phyloP scores from a whole-genome alignment of 2,329 filamentous ascomycete species.

The Talaromyces sp. region DNA sequence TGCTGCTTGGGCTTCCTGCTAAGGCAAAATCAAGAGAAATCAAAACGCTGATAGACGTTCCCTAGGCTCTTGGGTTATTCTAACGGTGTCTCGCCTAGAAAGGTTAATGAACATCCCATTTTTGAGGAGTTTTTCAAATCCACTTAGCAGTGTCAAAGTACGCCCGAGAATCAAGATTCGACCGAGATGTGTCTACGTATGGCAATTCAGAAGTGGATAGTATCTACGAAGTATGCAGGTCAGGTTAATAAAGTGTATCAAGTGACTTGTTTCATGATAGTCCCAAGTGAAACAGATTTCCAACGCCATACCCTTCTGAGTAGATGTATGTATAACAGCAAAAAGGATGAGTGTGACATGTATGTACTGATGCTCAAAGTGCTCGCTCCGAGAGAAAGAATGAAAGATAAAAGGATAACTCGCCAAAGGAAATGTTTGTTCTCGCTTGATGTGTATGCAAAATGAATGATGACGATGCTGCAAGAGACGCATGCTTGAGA shows the following conservation, averaged over 20 bases:
- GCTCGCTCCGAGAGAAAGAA: background rate
- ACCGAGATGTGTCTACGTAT: background rate
- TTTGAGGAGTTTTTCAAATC: background rate
- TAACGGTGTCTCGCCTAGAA: background rate
- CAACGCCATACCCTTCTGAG: conserved; percentile 1
- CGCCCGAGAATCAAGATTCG: background rate
- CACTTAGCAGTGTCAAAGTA: background rate
- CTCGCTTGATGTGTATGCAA: background rate
- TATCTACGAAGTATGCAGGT: background rate
- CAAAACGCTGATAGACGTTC: background rate
- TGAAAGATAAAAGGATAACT: background rate
- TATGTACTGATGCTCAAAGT: background rate
- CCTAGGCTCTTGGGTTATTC: background rate
- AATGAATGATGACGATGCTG: background rate
- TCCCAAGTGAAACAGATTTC: background rate
- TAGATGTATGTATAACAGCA: background rate
- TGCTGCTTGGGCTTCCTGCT: no score
- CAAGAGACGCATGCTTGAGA: background rate
- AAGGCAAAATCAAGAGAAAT: background rate
- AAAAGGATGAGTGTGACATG: background rate
- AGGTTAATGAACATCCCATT: background rate
- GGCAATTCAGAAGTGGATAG: background rate
- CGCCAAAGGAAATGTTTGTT: background rate
- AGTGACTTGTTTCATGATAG: background rate
- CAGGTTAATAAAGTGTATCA: background rate